Evolutionary conservation across 805 yeast genomes (phyloP), one percentile per base, ranked within the genome.

Genomic region (Isabelozyma heimii): DNA sequence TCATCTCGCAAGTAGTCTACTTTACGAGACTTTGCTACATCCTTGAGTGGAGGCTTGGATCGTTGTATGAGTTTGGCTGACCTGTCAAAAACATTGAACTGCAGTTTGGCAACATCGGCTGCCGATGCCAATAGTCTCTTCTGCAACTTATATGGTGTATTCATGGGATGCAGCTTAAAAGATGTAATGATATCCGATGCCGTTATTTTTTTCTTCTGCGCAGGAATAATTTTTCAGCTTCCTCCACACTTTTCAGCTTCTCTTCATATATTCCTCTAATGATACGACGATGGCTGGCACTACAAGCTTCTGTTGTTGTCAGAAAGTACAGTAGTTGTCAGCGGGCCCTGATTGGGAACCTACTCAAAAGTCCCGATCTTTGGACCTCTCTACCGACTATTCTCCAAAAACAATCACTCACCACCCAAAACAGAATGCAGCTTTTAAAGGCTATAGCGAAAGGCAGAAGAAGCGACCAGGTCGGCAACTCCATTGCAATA

Each of bases 1-100:
- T 88, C 94, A 58, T 85, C 84, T 40, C 91, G 73, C 24, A 89
- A 66, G 58, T 88, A 89, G 54, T 89, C 95, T 9, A 80, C 87
- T 52, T 79, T 72, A 15, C 82, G 67, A 13, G 84, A 76, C 5
- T 47, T 42, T n/a, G 14, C 15, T 16, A 40, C 4, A 40, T 40
- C 42, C 12, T 13, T 12, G n/a, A 14, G 24, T 0, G 84, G 81
- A 0, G 87, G 81, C 42, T 76, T 55, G 20, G 79, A 72, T 42
- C 89, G 67, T 56, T 89, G 96, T n/a, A 75, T 55, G 5, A 72
- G 63, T 60, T 89, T 89, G 47, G 82, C 73, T 7, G 66, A 55
- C 40, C 94, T 66, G 63, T 87, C 87, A 64, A 89, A 89, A 8
- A 73, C 76, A 47, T 65, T 69, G 55, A 65, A 69, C 47, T 69